Percentiles rank a stretch among this genome's conserved stretches.
Evolutionary conservation across 129 eudicot species (phyloP).

Genomic region (Helianthus annuus): HanXRQr2.0-SUNRISE NC_035443.2:105220533-105221032

Average conservation of each 20-base stretch:
- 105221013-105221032: conserved; percentile 34
- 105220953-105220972: background rate
- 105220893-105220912: conserved; percentile 38
- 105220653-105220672: background rate
- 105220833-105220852: background rate
- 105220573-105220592: conserved; percentile 64
- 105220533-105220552: conserved; percentile 74
- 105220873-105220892: background rate
- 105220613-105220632: conserved; percentile 23
- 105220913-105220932: conserved; percentile 37
- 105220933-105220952: conserved; percentile 21
- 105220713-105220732: conserved; percentile 19
- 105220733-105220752: conserved; percentile 16
- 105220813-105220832: conserved; percentile 22
- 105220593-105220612: conserved; percentile 47
- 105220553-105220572: conserved; percentile 60
- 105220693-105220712: conserved; percentile 51
- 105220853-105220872: conserved; percentile 13
- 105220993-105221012: conserved; percentile 33
- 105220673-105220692: too few relatives aligned
- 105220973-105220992: background rate
- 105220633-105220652: background rate
- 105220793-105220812: conserved; percentile 28
- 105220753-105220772: conserved; percentile 32
- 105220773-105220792: background rate